Percentiles rank a stretch among this genome's conserved stretches.
These are phyloP conservation scores for Entomortierella chlamydospora DNA, from an alignment of 192 early-diverging fungal genomes.

Conservation along the genomic window DNA sequence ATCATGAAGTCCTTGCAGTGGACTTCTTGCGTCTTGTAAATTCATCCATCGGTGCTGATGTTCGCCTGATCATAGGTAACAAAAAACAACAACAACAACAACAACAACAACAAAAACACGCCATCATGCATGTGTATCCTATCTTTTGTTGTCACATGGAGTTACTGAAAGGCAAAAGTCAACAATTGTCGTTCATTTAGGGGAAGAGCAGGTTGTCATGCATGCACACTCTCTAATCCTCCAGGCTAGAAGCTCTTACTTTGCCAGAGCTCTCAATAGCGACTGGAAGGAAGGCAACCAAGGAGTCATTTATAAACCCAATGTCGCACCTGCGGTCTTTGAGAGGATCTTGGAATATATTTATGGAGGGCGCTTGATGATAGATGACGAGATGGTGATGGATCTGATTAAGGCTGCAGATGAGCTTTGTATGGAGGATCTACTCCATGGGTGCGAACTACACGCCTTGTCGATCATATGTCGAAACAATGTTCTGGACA, in stretches of 20 bases:
- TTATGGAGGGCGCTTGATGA: slow-evolving; percentile 22
- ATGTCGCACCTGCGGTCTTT: slow-evolving; percentile 38
- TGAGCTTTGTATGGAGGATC: slow-evolving; percentile 38
- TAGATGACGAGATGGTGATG: slow-evolving; percentile 32
- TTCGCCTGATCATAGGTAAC: slow-evolving; percentile 40
- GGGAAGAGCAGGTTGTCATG: slow-evolving; percentile 43
- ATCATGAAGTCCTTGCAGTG: slow-evolving; percentile 25
- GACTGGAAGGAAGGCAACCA: slow-evolving; percentile 48
- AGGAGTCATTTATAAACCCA: slow-evolving; percentile 40
- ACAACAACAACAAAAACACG: too few relatives aligned
- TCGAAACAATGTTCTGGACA: slow-evolving; percentile 31
- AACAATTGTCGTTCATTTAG: too few relatives aligned
- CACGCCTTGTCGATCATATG: slow-evolving; percentile 25
- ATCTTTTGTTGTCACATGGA: neutral
- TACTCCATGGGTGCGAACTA: slow-evolving; percentile 37
- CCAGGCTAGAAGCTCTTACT: slow-evolving; percentile 41
- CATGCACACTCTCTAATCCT: slow-evolving; percentile 41
- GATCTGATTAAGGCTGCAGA: slow-evolving; percentile 46
- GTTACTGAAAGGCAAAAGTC: neutral
- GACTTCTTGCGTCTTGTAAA: slow-evolving; percentile 45
- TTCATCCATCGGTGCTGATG: slow-evolving; percentile 38
- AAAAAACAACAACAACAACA: too few relatives aligned
- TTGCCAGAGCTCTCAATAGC: slow-evolving; percentile 32
- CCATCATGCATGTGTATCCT: too few relatives aligned
- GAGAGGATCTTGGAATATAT: slow-evolving; percentile 32